phyloP scores from a whole-genome alignment of 1,284 basidiomycete genomes.

The Apiotrichum montevideense region DNA sequence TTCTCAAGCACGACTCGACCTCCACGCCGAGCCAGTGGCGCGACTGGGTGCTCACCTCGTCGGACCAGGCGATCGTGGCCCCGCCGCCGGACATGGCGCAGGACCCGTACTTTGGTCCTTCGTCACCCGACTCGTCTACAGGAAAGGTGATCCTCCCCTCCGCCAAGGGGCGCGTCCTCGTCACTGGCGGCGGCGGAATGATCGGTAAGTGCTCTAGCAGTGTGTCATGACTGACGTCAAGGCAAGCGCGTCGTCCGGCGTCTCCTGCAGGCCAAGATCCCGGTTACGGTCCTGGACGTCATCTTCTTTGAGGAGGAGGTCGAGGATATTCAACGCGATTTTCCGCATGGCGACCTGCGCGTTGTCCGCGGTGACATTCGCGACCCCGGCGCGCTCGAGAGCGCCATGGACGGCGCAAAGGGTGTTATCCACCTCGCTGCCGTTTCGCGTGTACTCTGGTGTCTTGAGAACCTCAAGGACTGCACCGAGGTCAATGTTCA shows the following conservation, averaged over 20 bases:
- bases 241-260: constrained; percentile 23
- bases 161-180: constrained; percentile 4
- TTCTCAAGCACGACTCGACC: too few species aligned
- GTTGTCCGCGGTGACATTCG: constrained; percentile 26
- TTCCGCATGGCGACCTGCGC: constrained; percentile 13
- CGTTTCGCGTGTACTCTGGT: constrained; percentile 31
- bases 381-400: constrained; percentile 10
- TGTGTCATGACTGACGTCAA: not conserved
- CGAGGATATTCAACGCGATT: constrained; percentile 9
- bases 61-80: too few species aligned
- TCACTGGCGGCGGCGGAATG: constrained; percentile 15
- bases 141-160: too few species aligned
- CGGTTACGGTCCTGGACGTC: constrained; percentile 24
- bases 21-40: too few species aligned
- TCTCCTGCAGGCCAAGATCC: constrained; percentile 13
- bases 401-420: constrained; percentile 17
- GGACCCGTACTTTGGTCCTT: too few species aligned
- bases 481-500: constrained; percentile 30
- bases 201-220: constrained; percentile 7
- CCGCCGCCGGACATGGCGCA: too few species aligned
- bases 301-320: constrained; percentile 25
- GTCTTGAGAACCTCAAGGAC: constrained; percentile 29
- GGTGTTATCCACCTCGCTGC: constrained; percentile 36
- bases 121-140: too few species aligned
- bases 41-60: too few species aligned